Percentiles rank a stretch among this genome's conserved stretches.
Conservation (phyloP, 768 basidiomycete species). For the Tephrocybe sp. region DNA sequence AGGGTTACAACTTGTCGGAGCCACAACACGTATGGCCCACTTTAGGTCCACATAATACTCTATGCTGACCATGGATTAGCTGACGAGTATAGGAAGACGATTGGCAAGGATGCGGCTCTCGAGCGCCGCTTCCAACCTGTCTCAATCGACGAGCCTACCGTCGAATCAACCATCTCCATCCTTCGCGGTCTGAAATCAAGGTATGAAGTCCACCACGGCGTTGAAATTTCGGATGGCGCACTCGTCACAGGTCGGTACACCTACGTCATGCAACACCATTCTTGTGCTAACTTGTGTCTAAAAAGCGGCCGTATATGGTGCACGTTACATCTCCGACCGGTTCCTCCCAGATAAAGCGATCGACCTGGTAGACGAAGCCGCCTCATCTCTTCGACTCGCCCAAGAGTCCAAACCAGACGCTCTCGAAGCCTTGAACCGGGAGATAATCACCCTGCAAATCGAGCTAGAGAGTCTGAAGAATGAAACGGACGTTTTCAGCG, state of each 20-base stretch:
- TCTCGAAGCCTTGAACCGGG: slow-evolving; percentile 77
- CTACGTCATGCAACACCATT: not conserved
- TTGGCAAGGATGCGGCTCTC: slow-evolving; percentile 88
- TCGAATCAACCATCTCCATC: slow-evolving; percentile 82
- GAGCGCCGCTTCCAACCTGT: slow-evolving; percentile 92
- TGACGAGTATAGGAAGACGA: slow-evolving; percentile 89
- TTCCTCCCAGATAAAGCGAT: slow-evolving; percentile 91
- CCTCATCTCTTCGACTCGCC: slow-evolving; percentile 79
- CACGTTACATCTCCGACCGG: slow-evolving; percentile 84
- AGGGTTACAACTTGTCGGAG: slow-evolving; percentile 85
- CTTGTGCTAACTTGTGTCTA: not conserved
- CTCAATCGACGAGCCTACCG: slow-evolving; percentile 83
- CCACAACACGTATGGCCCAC: slow-evolving; percentile 78
- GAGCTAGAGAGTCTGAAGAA: slow-evolving; percentile 89
- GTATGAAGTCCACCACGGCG: slow-evolving; percentile 92
- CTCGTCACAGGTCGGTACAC: slow-evolving; percentile 69
- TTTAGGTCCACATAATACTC: not conserved
- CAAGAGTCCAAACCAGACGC: slow-evolving; percentile 89
- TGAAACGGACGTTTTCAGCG: slow-evolving; percentile 80
- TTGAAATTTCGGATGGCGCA: slow-evolving; percentile 86
- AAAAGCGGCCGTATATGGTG: slow-evolving; percentile 76
- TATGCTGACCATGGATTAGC: slow-evolving; percentile 33
- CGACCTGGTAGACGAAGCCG: slow-evolving; percentile 92
- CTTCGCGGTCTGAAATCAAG: slow-evolving; percentile 80
- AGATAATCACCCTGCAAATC: slow-evolving; percentile 84